phyloP scores from a whole-genome alignment of 495 filamentous ascomycete genomes.

The Daldinia concentrica region DNA sequence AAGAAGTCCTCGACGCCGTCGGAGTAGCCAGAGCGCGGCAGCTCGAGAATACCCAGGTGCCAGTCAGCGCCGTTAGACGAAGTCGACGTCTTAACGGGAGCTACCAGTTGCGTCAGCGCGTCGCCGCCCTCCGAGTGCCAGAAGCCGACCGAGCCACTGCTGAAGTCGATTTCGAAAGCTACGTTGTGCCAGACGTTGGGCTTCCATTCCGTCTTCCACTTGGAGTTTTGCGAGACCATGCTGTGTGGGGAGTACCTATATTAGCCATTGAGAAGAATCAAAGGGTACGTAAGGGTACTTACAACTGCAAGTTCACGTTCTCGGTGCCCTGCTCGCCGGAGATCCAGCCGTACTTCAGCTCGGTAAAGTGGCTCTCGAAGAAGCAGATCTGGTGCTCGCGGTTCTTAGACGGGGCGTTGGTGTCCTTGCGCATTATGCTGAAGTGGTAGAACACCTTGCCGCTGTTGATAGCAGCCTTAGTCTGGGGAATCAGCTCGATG shows the following conservation, averaged over 20 bases:
- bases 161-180: constrained; percentile 73
- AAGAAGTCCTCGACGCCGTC: constrained; percentile 72
- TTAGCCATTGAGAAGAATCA: no score
- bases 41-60: constrained; percentile 76
- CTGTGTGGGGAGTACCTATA: constrained; percentile 19
- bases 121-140: constrained; percentile 72
- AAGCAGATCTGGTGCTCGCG: constrained; percentile 76
- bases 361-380: constrained; percentile 76
- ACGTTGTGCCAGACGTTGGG: constrained; percentile 77
- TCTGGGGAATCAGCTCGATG: constrained; percentile 73
- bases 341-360: constrained; percentile 75
- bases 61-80: constrained; percentile 76
- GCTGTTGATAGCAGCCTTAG: constrained; percentile 64
- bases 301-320: constrained; percentile 60
- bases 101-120: constrained; percentile 64
- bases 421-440: constrained; percentile 62
- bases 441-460: constrained; percentile 74
- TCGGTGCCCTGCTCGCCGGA: constrained; percentile 64
- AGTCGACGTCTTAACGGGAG: constrained; percentile 64
- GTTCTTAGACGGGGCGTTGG: constrained; percentile 65
- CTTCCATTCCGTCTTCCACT: constrained; percentile 57
- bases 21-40: constrained; percentile 64
- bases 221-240: constrained; percentile 54
- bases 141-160: constrained; percentile 66
- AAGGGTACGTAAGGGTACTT: no score